These are phyloP conservation scores for Vaccinium darrowii DNA, from an alignment of 148 eudicot species.

Conservation along the genomic window DNA sequence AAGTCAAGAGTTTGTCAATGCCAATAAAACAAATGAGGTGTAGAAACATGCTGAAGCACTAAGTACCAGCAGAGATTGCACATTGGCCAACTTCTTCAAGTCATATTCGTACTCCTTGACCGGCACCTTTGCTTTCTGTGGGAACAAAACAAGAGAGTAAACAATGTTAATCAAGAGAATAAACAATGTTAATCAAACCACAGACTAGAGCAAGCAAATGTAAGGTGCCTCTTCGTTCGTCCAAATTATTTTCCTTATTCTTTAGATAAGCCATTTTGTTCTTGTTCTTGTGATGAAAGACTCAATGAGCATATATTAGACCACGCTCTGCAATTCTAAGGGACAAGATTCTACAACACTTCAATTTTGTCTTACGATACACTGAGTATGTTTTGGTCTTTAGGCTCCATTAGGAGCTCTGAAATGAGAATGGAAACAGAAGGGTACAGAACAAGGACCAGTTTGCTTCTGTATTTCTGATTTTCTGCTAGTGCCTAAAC, in stretches of 20 bases:
- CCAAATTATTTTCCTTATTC: not conserved
- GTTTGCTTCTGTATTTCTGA: not conserved
- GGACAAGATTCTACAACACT: not conserved
- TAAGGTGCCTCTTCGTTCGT: not conserved
- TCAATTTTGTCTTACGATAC: not conserved
- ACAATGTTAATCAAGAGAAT: too few relatives aligned
- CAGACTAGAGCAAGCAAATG: constrained; percentile 8
- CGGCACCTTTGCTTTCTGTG: constrained; percentile 87
- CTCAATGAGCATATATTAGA: not conserved
- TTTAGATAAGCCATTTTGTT: not conserved
- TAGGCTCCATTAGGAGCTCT: not conserved
- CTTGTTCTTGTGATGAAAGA: not conserved
- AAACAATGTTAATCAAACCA: not conserved
- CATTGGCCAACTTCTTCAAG: constrained; percentile 62
- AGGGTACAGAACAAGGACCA: not conserved
- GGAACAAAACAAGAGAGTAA: not conserved
- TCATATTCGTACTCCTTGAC: constrained; percentile 72
- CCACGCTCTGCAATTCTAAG: not conserved
- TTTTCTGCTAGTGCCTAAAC: not conserved
- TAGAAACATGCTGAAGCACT: not conserved
- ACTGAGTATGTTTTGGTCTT: not conserved
- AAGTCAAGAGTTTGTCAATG: not conserved
- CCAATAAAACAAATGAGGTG: not conserved
- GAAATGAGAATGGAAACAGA: not conserved
- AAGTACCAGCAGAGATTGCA: constrained; percentile 78